These are phyloP conservation scores for Panicum virgatum DNA, from an alignment of 202 grass and related monocot genomes.

Conservation along the genomic window DNA sequence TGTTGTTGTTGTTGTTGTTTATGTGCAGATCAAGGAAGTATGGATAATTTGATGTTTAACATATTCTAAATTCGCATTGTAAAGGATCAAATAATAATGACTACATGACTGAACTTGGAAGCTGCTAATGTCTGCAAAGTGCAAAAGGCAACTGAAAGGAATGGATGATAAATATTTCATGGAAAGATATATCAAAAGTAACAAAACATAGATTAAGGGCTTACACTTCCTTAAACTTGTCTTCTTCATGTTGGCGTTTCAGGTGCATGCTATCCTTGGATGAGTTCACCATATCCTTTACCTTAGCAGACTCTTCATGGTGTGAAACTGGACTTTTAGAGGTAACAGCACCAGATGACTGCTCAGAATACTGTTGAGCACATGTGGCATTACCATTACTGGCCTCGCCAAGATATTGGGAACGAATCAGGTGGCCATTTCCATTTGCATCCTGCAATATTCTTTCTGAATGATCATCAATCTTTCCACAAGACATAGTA, in stretches of 20 bases:
- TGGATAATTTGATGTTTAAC: neutral
- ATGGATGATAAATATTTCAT: neutral
- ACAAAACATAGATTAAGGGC: slow-evolving; percentile 27
- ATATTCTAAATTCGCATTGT: slow-evolving; percentile 2
- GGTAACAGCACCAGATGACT: slow-evolving; percentile 29
- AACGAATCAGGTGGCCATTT: slow-evolving; percentile 42
- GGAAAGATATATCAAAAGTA: slow-evolving; percentile 24
- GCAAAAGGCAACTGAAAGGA: slow-evolving; percentile 11
- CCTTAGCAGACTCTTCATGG: slow-evolving; percentile 32
- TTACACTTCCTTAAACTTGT: slow-evolving; percentile 82
- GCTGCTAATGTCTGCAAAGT: neutral
- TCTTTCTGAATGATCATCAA: slow-evolving; percentile 29
- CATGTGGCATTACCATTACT: slow-evolving; percentile 15
- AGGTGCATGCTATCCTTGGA: slow-evolving; percentile 34
- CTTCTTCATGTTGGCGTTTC: slow-evolving; percentile 51
- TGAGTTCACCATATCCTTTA: slow-evolving; percentile 34
- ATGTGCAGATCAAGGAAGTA: slow-evolving; percentile 9
- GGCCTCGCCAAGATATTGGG: slow-evolving; percentile 16
- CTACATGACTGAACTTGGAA: slow-evolving; percentile 7
- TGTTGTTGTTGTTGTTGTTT: too few relatives aligned
- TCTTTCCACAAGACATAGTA: slow-evolving; percentile 33
- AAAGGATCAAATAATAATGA: slow-evolving; percentile 10
- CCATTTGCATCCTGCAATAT: slow-evolving; percentile 42
- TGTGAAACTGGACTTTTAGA: slow-evolving; percentile 43
- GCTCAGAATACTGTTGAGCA: slow-evolving; percentile 32